Evolutionary conservation across 345 rosid genomes (phyloP), one percentile per base, ranked within the genome.

Genomic region (Passiflora organensis): DNA sequence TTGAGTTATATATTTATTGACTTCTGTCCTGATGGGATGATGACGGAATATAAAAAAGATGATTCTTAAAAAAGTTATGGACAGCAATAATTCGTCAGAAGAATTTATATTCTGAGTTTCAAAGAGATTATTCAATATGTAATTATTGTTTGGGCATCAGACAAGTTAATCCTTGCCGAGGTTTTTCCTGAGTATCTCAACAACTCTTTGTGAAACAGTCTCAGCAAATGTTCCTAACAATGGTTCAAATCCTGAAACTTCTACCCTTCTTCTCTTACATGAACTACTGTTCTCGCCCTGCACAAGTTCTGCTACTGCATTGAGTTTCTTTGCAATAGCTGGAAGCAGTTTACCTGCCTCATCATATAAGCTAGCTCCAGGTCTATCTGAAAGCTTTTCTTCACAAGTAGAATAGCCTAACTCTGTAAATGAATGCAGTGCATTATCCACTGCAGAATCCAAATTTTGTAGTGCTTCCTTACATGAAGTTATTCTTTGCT

Each of bases 311-410:
- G 82, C 64, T 28, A 80, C 45, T 58, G 75, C 60, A 53, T 63
- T 63, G 17, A 86, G 56, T 51, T 79, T 80, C 52, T 73, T 76
- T 10, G 74, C 58, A 53, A 86, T 60, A 25, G 78, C 51, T 60
- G 89, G 82, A 38, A 89, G 73, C 59, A 76, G 22, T 25, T 66
- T 44, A 15, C 77, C 76, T 60, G 82, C 82, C 56, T 79, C 78
- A 11, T 66, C 54, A 20, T 60, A 58, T 36, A 86, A 67, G 43
- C 71, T 55, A 43, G 71, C 67, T 72, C 62, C 66, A 13, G 62
- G 48, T 51, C 69, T 74, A 32, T 28, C 63, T 43, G 73, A 64
- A 61, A 44, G 11, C 65, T 69, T 82, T 58, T 75, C 80, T 38
- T 57, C 39, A 0, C 83, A 68, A 59, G 32, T 53, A 56, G 17